Evolutionary conservation across 352 stramenopile species (phyloP), one percentile per base, ranked within the genome.

Genomic region (Globisporangium cystogenes): DNA sequence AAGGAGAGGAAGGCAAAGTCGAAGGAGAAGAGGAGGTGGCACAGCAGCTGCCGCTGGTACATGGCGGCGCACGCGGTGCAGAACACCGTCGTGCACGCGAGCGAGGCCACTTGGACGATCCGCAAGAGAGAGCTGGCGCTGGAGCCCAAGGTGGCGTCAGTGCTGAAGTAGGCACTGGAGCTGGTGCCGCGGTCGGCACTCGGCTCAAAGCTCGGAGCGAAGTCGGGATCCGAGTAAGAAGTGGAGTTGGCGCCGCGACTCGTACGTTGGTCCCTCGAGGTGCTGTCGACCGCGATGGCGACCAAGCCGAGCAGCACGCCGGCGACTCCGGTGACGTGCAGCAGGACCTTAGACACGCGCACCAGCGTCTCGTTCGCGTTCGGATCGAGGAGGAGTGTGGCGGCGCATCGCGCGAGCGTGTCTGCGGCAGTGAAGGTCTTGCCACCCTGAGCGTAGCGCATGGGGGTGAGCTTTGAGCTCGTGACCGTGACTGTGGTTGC

Each of bases 1-100:
- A 72, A 29, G 29, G 66, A 69, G n/a, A 74, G 46, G 33, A 74
- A 74, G 4, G 51, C 39, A 31, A 74, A 72, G 39, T 79, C 70
- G 42, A 79, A 79, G 24, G 64, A 74, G n/a, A 62, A 60, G 16
- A 69, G 33, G 27, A 74, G 42, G 16, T 59, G 56, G 10, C 59
- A 49, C 37, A 75, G 57, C 27, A 76, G 43, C 26, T 68, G 55
- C 0, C 55, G 59, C 33, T 74, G 55, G 33, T 58, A 66, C 33
- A 62, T 42, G 3, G 31, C 36, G 6, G 46, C 42, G 1, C 51
- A 26, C 16, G 49, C 29, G 12, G 4, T 48, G 35, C 42, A 59
- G 37, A 71, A 73, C 15, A 52, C 14, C 4, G 50, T 12, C 12
- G 60, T 58, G 8, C 53, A 57, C 1, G 26, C 18, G 2, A 67